These are phyloP conservation scores for Russula griseocarnosa DNA, from an alignment of 768 basidiomycete species.

Conservation along the genomic window DNA sequence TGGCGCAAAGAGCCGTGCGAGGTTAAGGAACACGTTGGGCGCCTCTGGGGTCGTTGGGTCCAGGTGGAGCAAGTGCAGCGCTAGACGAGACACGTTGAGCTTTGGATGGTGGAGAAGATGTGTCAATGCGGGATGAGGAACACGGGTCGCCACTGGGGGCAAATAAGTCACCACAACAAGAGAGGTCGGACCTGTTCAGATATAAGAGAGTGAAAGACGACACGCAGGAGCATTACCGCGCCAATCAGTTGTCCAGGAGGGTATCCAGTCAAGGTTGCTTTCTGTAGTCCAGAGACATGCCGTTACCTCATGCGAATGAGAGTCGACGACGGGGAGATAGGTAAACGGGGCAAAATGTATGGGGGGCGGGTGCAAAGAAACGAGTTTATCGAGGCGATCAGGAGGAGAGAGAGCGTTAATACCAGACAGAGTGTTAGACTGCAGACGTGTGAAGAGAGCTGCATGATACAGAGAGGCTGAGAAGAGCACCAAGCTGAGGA, in stretches of 20 bases:
- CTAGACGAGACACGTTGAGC: conserved; percentile 32
- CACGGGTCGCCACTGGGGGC: not conserved
- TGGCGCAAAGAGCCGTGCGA: conserved; percentile 56
- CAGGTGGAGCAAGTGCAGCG: conserved; percentile 48
- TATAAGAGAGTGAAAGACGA: not conserved
- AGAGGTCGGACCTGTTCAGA: conserved; percentile 22
- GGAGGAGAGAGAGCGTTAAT: conserved; percentile 11
- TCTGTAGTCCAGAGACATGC: conserved; percentile 52
- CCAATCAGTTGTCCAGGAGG: conserved; percentile 43
- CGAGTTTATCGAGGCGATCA: conserved; percentile 30
- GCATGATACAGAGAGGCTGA: conserved; percentile 22
- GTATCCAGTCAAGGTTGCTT: conserved; percentile 35
- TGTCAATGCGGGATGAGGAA: not conserved
- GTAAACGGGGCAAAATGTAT: conserved; percentile 28
- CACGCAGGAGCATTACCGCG: conserved; percentile 36
- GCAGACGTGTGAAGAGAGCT: not conserved
- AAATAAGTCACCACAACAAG: conserved; percentile 19
- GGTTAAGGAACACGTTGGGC: conserved; percentile 55
- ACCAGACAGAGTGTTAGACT: conserved; percentile 3
- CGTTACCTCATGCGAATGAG: conserved; percentile 33
- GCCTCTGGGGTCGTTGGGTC: conserved; percentile 36
- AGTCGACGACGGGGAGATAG: conserved; percentile 17
- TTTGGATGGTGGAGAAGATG: conserved; percentile 12
- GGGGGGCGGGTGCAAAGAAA: conserved; percentile 30
- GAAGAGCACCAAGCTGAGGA: conserved; percentile 24